Base-by-base conservation (phyloP, 2,329 filamentous ascomycete species). In the Microcyclospora tardicrescens region DNA sequence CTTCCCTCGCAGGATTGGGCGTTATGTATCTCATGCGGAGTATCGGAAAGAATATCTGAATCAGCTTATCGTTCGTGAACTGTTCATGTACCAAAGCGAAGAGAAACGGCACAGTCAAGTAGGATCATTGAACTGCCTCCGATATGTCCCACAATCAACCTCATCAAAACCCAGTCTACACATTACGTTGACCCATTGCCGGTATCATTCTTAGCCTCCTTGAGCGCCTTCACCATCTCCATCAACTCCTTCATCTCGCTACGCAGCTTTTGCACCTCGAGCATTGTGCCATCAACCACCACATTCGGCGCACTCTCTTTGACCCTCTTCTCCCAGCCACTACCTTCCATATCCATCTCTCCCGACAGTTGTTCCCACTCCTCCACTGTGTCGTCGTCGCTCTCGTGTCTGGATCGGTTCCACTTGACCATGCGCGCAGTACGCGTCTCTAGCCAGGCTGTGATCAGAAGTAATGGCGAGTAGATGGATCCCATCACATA, bases 301-400 rank as follows among this genome's bases (percentile, higher is more conserved):
- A 96, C 73, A 58, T 96, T 85, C 1, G 86, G 82, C 57, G 77
- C 83, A 15, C 75, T 80, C n/a, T 68, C 64, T 36, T 77, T 70
- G 2, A 94, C 86, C 40, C 72, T 79, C 68, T 91, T 85, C 28
- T 73, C 68, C 91, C 91, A 98, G 0, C 82, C 84, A 44, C 89
- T 83, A 1, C 73, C 68, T 53, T 93, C 84, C 53, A 93, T 83
- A 55, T 94, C 81, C 14, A 89, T 57, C 37, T 82, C 72, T 6
- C 67, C 67, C 8, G 69, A 62, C 55, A 89, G 67, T 58, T 94
- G 81, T 63, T 98, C 91, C 91, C 91, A 98, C 58, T 95, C 89
- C 55, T 96, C 82, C 8, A 81, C 64, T 1, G 77, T 77, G 48
- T 95, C 86, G 50, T 98, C 91, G 48, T 98, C 91, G 2, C 81